A percentile compares a stretch with the other conserved stretches of the same genome.
These are phyloP conservation scores for Amauroascus verrucosus DNA, from an alignment of 2,329 filamentous ascomycete genomes.

Conservation along the genomic window DNA sequence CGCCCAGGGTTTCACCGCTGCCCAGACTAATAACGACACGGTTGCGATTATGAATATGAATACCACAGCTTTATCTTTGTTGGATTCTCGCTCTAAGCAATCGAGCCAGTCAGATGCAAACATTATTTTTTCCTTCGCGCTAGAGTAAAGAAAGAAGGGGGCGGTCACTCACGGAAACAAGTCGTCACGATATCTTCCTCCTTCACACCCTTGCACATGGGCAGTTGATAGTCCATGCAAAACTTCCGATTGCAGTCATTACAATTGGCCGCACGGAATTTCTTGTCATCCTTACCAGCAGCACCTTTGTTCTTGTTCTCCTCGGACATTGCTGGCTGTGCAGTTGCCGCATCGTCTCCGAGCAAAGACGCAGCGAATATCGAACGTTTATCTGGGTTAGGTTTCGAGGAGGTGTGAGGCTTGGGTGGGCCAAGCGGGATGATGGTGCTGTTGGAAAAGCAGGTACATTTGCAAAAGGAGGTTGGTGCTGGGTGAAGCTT, in stretches of 20 bases:
- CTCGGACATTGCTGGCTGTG: neutral
- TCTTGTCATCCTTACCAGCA: conserved; percentile 21
- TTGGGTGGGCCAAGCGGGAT: conserved; percentile 49
- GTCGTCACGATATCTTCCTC: conserved; percentile 56
- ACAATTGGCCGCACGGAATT: conserved; percentile 43
- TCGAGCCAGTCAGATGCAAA: neutral
- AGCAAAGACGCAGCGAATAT: conserved; percentile 9
- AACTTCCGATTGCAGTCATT: conserved; percentile 59
- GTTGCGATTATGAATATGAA: conserved; percentile 57
- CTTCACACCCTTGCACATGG: conserved; percentile 51
- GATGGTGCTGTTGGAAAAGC: conserved; percentile 57
- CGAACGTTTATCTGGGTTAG: conserved; percentile 10
- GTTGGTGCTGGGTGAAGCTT: conserved; percentile 41
- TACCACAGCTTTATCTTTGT: conserved; percentile 56
- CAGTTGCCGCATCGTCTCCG: neutral
- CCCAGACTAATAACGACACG: conserved; percentile 50
- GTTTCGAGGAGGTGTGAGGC: conserved; percentile 13
- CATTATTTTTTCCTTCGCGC: too few species aligned
- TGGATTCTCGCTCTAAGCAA: conserved; percentile 51
- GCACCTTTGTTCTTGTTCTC: conserved; percentile 10
- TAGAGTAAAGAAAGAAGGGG: neutral
- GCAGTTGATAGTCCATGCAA: conserved; percentile 52
- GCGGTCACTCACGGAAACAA: conserved; percentile 46
- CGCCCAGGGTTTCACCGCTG: conserved; percentile 49
- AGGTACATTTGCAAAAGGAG: conserved; percentile 64